Base-by-base conservation (phyloP, 306 rosid genomes). In the Lagenaria siceraria region DNA sequence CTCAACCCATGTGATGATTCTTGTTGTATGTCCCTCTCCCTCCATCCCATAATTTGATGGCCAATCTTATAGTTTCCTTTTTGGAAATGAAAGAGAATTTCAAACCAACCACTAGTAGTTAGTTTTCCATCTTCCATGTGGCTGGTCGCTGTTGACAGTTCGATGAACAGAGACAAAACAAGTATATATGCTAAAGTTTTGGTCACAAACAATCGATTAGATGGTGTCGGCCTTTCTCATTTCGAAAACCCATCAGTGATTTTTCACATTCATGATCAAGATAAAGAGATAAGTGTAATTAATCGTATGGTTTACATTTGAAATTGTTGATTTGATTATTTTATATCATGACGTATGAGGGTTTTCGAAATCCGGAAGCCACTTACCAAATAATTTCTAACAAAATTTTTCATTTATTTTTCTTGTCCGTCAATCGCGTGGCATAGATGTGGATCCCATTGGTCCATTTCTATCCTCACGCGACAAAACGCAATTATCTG, bases 401-500 rank as follows among this genome's bases (percentile, higher is more conserved):
- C 1, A 3, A 70, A 25, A 22, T 22, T 22, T n/a, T 69, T 69
- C 55, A 43, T 3, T 38, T 38, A 2, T 46, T 69, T 70, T 70
- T 70, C 58, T 70, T 24, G 56, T 70, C 56, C 75, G 58, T 46
- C 75, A 70, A 70, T 46, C 58, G 38, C 75, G 56, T 24, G 75
- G 75, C 33, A 46, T 13, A 13, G 52, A 3, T 46, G 75, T 14
- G 75, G 75, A 46, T 43, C 56, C 75, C 58, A 42, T 46, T 46
- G 52, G 74, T 8, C 22, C 12, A 40, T 40, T 38, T 24, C 36
- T 21, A 22, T 70, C 75, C 56, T 46, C 75, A 22, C 75, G 36
- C 75, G 52, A 46, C 75, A 70, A 70, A 24, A 42, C 56, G 38
- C 75, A 46, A 70, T 70, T 46, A 25, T 70, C 75, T 75, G 75